Conservation (phyloP, 1,139 yeast species). For the Pichia sp. region DNA sequence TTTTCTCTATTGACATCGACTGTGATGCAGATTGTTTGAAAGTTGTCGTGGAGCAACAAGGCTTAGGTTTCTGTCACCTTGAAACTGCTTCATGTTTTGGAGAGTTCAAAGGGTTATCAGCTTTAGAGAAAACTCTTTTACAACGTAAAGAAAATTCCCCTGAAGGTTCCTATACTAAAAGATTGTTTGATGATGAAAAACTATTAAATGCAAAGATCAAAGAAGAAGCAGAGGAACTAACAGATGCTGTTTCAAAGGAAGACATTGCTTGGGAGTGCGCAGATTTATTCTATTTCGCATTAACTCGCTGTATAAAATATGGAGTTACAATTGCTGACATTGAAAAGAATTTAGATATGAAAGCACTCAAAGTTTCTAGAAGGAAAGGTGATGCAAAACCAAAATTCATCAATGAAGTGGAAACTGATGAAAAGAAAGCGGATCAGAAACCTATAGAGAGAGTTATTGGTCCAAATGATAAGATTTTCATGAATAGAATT, state of each 20-base stretch:
- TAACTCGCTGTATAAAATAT: slow-evolving; percentile 76
- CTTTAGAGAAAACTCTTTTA: slow-evolving; percentile 58
- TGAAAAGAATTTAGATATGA: slow-evolving; percentile 75
- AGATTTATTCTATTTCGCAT: slow-evolving; percentile 82
- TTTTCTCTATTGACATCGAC: slow-evolving; percentile 62
- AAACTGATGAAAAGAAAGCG: slow-evolving; percentile 27
- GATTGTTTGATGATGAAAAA: slow-evolving; percentile 72
- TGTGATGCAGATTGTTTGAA: slow-evolving; percentile 91
- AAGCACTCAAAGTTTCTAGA: slow-evolving; percentile 80
- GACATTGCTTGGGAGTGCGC: slow-evolving; percentile 98
- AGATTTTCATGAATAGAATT: slow-evolving; percentile 57
- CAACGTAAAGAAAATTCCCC: slow-evolving; percentile 60
- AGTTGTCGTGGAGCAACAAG: slow-evolving; percentile 75
- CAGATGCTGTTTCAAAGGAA: slow-evolving; percentile 62
- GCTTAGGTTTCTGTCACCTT: slow-evolving; percentile 89
- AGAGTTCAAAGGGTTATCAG: slow-evolving; percentile 50
- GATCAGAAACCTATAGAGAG: slow-evolving; percentile 16
- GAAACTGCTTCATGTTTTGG: slow-evolving; percentile 79
- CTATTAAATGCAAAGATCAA: slow-evolving; percentile 78
- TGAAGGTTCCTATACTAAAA: slow-evolving; percentile 83
- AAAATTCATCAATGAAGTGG: slow-evolving; percentile 41
- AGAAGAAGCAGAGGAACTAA: slow-evolving; percentile 94
- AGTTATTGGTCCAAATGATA: slow-evolving; percentile 28
- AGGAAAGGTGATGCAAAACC: slow-evolving; percentile 96
- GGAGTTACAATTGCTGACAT: slow-evolving; percentile 78